These are phyloP conservation scores for Datisca glomerata DNA, from an alignment of 306 rosid genomes.

Conservation along the genomic window DNA sequence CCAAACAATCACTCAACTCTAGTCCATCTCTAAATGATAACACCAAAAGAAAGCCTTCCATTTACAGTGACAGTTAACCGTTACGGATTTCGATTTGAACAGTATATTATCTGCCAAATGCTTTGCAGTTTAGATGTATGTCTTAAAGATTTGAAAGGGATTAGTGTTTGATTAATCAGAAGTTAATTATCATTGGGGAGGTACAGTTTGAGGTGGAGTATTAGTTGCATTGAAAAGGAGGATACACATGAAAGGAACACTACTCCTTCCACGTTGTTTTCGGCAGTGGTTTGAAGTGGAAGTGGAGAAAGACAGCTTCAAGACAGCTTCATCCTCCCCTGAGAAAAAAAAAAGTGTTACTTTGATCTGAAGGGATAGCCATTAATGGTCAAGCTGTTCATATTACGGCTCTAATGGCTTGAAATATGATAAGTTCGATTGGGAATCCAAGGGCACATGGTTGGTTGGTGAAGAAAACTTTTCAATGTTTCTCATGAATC, in stretches of 20 bases:
- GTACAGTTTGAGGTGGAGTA: constrained; percentile 8
- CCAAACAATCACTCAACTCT: constrained; percentile 17
- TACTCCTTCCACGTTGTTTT: constrained; percentile 56
- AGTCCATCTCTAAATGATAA: constrained; percentile 20
- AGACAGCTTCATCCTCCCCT: neutral
- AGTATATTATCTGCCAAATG: no score
- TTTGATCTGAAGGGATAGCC: constrained; percentile 55
- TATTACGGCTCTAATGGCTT: no score
- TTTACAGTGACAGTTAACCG: constrained; percentile 65
- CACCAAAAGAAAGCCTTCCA: constrained; percentile 22
- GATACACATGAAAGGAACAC: constrained; percentile 62
- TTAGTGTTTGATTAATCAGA: no score
- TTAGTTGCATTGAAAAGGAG: no score
- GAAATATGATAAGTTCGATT: no score
- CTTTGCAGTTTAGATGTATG: no score
- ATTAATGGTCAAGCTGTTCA: no score
- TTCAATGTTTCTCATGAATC: no score
- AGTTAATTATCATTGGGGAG: constrained; percentile 1
- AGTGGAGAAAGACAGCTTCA: constrained; percentile 43
- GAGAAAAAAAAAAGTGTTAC: constrained; percentile 18
- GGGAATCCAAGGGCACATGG: no score
- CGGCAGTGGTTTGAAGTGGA: constrained; percentile 69
- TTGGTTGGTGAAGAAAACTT: no score
- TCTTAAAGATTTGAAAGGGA: no score
- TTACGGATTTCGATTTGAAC: no score